Evolutionary conservation across 1,139 yeast genomes (phyloP).

Genomic region (Nakaseomyces kungkrabaensis): DNA sequence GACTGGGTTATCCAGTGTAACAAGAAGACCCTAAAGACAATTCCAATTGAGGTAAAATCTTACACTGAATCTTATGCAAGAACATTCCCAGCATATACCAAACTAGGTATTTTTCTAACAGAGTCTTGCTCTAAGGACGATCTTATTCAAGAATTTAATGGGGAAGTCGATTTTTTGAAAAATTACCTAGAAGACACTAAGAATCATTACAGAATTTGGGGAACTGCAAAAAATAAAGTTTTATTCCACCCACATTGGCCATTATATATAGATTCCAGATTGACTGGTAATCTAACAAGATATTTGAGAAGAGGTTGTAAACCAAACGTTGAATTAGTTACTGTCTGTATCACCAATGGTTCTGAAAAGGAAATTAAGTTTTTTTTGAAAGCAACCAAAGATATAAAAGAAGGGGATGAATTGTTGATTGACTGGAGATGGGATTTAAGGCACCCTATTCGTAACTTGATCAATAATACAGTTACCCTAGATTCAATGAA

Average conservation of each 20-base stretch:
- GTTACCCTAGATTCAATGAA: constrained; percentile 32
- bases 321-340: constrained; percentile 61
- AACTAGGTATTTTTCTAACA: constrained; percentile 51
- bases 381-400: constrained; percentile 37
- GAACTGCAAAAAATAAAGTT: constrained; percentile 76
- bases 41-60: constrained; percentile 26
- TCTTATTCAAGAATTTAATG: constrained; percentile 55
- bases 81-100: constrained; percentile 59
- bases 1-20: constrained; percentile 23
- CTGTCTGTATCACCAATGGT: constrained; percentile 31
- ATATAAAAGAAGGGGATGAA: constrained; percentile 54
- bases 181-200: constrained; percentile 54
- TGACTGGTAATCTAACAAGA: constrained; percentile 66
- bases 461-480: constrained; percentile 36
- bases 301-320: constrained; percentile 70
- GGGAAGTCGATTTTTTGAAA: constrained; percentile 58
- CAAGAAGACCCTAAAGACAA: constrained; percentile 11
- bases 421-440: constrained; percentile 79
- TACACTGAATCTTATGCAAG: constrained; percentile 29
- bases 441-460: constrained; percentile 74
- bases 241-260: constrained; percentile 43
- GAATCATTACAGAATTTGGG: constrained; percentile 75
- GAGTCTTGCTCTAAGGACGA: constrained; percentile 38
- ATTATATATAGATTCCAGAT: constrained; percentile 66
- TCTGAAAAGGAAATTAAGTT: constrained; percentile 3